phyloP scores from a whole-genome alignment of 1,284 basidiomycete genomes.

The Xerocomus nothofagi region DNA sequence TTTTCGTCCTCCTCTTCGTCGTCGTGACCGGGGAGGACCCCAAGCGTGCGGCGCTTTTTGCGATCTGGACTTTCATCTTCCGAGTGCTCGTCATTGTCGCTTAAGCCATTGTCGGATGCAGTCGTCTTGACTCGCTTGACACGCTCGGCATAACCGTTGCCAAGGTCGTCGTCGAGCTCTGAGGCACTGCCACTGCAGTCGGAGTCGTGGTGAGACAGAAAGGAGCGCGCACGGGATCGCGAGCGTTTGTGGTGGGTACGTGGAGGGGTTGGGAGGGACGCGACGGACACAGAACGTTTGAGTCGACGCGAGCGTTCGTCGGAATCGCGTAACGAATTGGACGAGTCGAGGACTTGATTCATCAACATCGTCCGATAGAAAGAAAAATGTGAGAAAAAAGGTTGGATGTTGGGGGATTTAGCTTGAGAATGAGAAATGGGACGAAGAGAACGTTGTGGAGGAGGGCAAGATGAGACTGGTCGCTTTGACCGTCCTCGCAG shows the following conservation, averaged over 20 bases:
- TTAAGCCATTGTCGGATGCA: background rate
- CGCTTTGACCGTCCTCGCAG: constrained; percentile 10
- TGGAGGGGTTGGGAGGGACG: constrained; percentile 40
- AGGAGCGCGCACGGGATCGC: constrained; percentile 30
- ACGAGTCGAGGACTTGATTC: constrained; percentile 35
- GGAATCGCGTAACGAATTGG: constrained; percentile 13
- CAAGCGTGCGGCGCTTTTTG: constrained; percentile 31
- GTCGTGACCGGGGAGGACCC: constrained; percentile 31
- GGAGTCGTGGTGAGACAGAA: constrained; percentile 22
- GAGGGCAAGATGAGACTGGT: constrained; percentile 15
- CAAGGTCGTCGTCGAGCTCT: constrained; percentile 21
- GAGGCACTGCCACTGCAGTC: constrained; percentile 23
- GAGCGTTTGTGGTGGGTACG: constrained; percentile 36
- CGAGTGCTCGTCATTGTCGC: constrained; percentile 4
- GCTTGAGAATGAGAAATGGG: constrained; percentile 5
- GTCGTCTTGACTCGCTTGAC: constrained; percentile 14
- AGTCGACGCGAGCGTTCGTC: constrained; percentile 19
- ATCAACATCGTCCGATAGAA: constrained; percentile 30
- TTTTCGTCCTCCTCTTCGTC: constrained; percentile 36
- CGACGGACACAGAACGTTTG: constrained; percentile 39
- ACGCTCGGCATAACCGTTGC: constrained; percentile 4
- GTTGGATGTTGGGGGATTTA: background rate
- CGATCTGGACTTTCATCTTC: constrained; percentile 20
- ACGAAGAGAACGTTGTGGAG: constrained; percentile 22
- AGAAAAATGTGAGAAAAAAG: background rate